These are phyloP conservation scores for Aureobasidium pullulans DNA, from an alignment of 2,329 filamentous ascomycete species.

Conservation along the genomic window DNA sequence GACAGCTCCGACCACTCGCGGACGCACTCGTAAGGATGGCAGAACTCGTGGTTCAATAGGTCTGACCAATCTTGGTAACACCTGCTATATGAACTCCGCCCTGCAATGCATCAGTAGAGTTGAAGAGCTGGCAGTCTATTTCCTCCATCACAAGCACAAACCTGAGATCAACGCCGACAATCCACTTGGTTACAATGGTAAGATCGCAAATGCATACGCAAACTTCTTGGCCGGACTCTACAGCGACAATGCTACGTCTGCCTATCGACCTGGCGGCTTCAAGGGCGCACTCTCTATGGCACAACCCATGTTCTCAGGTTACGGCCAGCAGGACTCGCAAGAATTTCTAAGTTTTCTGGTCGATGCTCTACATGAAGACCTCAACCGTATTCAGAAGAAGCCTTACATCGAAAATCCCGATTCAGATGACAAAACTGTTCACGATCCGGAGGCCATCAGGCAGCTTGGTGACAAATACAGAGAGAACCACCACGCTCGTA, in stretches of 20 bases:
- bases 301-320: conserved; percentile 82
- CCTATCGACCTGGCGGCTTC: conserved; percentile 72
- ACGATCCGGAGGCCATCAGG: conserved; percentile 69
- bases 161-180: conserved; percentile 80
- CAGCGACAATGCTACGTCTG: conserved; percentile 55
- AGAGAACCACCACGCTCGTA: conserved; percentile 83
- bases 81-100: conserved; percentile 98
- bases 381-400: conserved; percentile 90
- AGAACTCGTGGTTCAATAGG: conserved; percentile 71
- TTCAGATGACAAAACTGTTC: conserved; percentile 92
- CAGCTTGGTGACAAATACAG: conserved; percentile 83
- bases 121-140: conserved; percentile 88
- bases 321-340: conserved; percentile 94
- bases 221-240: conserved; percentile 72
- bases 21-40: conserved; percentile 61
- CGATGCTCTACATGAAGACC: conserved; percentile 88
- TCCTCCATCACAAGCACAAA: conserved; percentile 64
- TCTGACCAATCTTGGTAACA: conserved; percentile 86
- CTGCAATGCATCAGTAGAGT: conserved; percentile 90
- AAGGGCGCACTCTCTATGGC: conserved; percentile 75
- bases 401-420: conserved; percentile 97
- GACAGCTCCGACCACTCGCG: conserved; percentile 58
- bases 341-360: conserved; percentile 94
- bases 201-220: conserved; percentile 79
- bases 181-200: conserved; percentile 74